Percentiles rank a stretch among this genome's conserved stretches.
Evolutionary conservation across 345 rosid species (phyloP).

Genomic region (Pseudoturritis turrita): DNA sequence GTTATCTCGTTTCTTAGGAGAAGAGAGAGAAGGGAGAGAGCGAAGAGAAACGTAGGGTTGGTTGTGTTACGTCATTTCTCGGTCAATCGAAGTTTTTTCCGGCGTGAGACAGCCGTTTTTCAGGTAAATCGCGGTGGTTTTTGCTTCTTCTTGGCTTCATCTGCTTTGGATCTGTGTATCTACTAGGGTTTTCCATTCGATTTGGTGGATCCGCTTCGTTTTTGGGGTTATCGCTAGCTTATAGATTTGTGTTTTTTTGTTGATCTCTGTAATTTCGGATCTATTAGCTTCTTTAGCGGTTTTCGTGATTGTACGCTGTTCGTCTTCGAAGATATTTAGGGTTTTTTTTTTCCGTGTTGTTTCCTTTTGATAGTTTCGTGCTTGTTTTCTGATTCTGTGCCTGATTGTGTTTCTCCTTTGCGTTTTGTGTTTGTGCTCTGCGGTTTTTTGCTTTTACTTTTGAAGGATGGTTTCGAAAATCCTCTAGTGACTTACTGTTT

Average conservation of each 20-base stretch:
- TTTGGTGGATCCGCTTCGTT: slow-evolving; percentile 12
- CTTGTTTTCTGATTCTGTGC: neutral
- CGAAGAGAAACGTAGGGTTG: slow-evolving; percentile 15
- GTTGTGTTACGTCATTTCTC: neutral
- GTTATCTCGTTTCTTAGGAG: slow-evolving; percentile 8
- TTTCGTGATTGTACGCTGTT: neutral
- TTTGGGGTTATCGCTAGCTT: neutral
- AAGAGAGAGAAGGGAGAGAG: neutral
- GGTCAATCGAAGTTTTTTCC: slow-evolving; percentile 6
- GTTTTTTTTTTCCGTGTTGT: neutral
- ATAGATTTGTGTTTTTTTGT: neutral
- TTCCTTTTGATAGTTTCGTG: neutral
- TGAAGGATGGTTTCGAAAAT: neutral
- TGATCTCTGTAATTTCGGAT: slow-evolving; percentile 19
- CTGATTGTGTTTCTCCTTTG: neutral
- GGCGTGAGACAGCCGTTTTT: slow-evolving; percentile 3
- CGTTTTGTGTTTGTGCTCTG: too few species aligned
- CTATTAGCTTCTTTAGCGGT: neutral
- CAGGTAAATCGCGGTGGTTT: slow-evolving; percentile 10
- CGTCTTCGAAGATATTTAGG: slow-evolving; percentile 1
- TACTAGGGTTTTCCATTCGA: neutral
- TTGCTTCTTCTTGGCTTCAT: neutral
- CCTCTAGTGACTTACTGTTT: neutral
- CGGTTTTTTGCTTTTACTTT: neutral
- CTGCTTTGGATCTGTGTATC: slow-evolving; percentile 3